Conservation (phyloP, 371 early-diverging fungal genomes). For the Apophysomyces trapeziformis region DNA sequence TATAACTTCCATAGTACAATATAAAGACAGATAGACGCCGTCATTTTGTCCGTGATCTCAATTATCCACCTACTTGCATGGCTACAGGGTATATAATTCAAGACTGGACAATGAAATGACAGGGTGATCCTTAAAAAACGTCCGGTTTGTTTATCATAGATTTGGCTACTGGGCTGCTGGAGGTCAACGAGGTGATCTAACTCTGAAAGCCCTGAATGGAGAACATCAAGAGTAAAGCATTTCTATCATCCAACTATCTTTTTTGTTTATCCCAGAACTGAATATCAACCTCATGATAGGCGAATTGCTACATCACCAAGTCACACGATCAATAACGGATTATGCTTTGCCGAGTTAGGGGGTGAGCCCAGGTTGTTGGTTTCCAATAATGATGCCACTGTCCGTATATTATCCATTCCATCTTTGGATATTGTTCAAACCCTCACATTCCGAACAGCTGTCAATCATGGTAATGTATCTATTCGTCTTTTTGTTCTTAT, state of each 20-base stretch:
- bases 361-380: constrained; percentile 75
- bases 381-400: constrained; percentile 93
- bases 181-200: constrained; percentile 87
- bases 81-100: constrained; percentile 61
- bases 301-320: constrained; percentile 77
- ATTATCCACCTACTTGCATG: constrained; percentile 85
- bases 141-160: constrained; percentile 27
- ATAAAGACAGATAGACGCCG: constrained; percentile 54
- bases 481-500: not conserved
- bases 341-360: constrained; percentile 73
- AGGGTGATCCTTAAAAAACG: not conserved
- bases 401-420: constrained; percentile 85
- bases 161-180: constrained; percentile 88
- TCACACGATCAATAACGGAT: constrained; percentile 90
- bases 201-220: constrained; percentile 72
- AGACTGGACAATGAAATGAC: constrained; percentile 4
- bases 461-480: constrained; percentile 69
- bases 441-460: constrained; percentile 81
- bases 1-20: constrained; percentile 49
- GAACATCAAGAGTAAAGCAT: constrained; percentile 61
- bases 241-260: not conserved
- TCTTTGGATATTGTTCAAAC: constrained; percentile 68
- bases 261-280: not conserved
- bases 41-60: constrained; percentile 59
- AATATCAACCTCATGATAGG: constrained; percentile 41